Percentiles rank a stretch among this genome's conserved stretches.
phyloP scores from a whole-genome alignment of 2,329 filamentous ascomycete species.

The Fusarium tuaranense region DNA sequence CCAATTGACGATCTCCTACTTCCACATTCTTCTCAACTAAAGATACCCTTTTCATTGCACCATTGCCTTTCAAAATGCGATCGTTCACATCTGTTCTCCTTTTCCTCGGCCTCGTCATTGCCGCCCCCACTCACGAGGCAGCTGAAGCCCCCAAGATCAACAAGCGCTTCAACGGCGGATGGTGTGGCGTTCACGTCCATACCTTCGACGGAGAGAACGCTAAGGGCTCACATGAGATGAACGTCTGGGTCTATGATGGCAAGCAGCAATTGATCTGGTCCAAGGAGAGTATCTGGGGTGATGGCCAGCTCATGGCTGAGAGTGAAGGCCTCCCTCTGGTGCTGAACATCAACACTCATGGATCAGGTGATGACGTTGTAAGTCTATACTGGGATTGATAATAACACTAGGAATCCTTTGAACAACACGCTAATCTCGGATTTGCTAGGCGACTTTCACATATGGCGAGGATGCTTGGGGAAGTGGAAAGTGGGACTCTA shows the following conservation, averaged over 20 bases:
- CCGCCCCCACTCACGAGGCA: neutral
- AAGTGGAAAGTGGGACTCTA: conserved; percentile 2
- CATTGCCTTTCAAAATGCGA: neutral
- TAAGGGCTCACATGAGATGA: neutral
- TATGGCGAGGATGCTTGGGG: conserved; percentile 10
- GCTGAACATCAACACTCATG: neutral
- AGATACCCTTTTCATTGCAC: neutral
- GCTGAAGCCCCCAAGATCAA: neutral
- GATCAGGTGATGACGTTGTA: neutral
- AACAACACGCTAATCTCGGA: neutral
- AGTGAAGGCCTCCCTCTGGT: neutral
- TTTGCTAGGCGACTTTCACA: neutral
- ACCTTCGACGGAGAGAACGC: neutral
- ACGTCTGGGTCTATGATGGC: neutral
- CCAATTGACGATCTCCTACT: neutral
- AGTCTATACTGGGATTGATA: neutral
- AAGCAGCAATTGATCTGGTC: neutral
- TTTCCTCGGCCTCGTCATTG: neutral
- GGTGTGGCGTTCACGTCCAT: conserved; percentile 1
- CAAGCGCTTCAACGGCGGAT: conserved; percentile 1
- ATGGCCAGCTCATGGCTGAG: neutral
- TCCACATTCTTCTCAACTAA: neutral
- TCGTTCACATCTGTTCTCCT: neutral
- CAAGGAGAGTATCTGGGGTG: neutral
- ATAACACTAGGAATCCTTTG: neutral